Conservation (phyloP, 2,329 filamentous ascomycete species). For the Hortaea sp. region DNA sequence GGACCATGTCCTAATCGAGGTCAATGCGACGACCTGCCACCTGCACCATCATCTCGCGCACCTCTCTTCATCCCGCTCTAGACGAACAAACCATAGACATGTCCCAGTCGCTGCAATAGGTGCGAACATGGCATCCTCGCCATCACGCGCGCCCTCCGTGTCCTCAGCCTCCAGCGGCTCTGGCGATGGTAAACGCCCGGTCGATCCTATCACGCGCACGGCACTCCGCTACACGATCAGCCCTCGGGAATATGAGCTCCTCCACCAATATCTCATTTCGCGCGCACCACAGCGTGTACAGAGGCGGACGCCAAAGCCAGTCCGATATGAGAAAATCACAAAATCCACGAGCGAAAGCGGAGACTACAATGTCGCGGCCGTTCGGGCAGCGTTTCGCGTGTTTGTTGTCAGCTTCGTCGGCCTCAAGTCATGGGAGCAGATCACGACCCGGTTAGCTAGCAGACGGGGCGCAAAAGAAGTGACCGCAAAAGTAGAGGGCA, state of each 20-base stretch:
- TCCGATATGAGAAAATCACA: conserved; percentile 40
- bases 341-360: conserved; percentile 17
- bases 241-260: conserved; percentile 71
- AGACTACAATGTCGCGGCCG: conserved; percentile 38
- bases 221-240: conserved; percentile 75
- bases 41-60: no score
- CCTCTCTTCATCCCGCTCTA: no score
- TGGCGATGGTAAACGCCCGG: conserved; percentile 11
- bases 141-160: neutral
- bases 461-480: conserved; percentile 10
- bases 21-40: no score
- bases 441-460: conserved; percentile 28
- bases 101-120: neutral
- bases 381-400: conserved; percentile 37
- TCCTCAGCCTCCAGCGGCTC: conserved; percentile 4
- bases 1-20: no score
- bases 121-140: neutral
- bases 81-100: no score
- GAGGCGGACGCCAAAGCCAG: conserved; percentile 42
- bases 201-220: conserved; percentile 71
- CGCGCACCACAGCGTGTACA: conserved; percentile 50
- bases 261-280: conserved; percentile 75
- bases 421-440: conserved; percentile 38
- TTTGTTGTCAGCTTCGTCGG: conserved; percentile 33
- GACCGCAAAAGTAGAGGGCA: neutral